phyloP scores from a whole-genome alignment of 176 grass and related monocot species.

The Typha latifolia region DNA sequence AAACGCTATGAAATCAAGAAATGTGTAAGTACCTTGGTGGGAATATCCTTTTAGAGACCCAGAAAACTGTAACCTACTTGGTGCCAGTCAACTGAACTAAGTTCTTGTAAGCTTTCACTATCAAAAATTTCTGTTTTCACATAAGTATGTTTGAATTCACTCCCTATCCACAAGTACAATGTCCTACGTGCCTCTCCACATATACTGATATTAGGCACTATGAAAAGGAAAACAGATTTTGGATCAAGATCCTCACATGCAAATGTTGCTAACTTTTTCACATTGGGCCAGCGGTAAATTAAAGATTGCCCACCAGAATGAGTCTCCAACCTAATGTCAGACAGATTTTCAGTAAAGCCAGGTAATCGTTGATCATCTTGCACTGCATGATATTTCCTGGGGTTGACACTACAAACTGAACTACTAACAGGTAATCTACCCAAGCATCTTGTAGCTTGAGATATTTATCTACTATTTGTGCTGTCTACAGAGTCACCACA shows the following conservation, averaged over 20 bases:
- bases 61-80: constrained; percentile 49
- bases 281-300: constrained; percentile 68
- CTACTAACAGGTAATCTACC: background rate
- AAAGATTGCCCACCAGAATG: constrained; percentile 6
- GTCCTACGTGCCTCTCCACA: constrained; percentile 31
- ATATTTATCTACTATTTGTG: constrained; percentile 25
- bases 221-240: constrained; percentile 74
- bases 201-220: constrained; percentile 44
- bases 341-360: too few relatives aligned
- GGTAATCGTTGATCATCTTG: background rate
- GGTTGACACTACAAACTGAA: too few relatives aligned
- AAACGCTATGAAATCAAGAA: background rate
- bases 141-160: constrained; percentile 37
- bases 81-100: constrained; percentile 59
- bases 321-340: constrained; percentile 23
- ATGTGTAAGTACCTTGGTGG: constrained; percentile 45
- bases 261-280: constrained; percentile 56
- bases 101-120: background rate
- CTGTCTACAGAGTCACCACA: background rate
- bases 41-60: constrained; percentile 34
- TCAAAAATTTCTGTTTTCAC: constrained; percentile 12
- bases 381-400: too few relatives aligned
- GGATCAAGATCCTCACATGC: constrained; percentile 55
- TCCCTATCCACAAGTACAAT: constrained; percentile 64
- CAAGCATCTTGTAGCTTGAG: constrained; percentile 12